These are phyloP conservation scores for Phellopilus nigrolimitatus DNA, from an alignment of 1,284 basidiomycete species.

Conservation along the genomic window DNA sequence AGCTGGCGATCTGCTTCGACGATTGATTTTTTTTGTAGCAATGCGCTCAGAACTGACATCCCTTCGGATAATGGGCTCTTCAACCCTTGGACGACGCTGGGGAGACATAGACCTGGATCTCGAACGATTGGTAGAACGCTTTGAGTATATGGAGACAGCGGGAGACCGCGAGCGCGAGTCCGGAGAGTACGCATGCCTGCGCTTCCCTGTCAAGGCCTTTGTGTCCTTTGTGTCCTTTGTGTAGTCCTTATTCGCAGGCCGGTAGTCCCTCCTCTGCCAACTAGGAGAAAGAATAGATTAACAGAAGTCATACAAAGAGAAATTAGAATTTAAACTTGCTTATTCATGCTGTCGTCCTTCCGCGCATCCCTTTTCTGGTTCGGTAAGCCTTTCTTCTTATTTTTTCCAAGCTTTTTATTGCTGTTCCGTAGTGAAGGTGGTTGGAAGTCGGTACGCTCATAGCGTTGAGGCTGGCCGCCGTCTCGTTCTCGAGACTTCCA, in stretches of 20 bases:
- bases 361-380: conserved; percentile 51
- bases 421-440: conserved; percentile 33
- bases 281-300: conserved; percentile 29
- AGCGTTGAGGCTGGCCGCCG: conserved; percentile 19
- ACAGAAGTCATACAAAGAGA: conserved; percentile 15
- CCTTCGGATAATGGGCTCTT: conserved; percentile 14
- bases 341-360: conserved; percentile 59
- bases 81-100: conserved; percentile 42
- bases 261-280: conserved; percentile 47
- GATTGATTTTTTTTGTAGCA: not conserved
- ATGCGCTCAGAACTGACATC: conserved; percentile 13
- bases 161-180: conserved; percentile 47
- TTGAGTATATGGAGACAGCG: conserved; percentile 57
- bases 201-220: conserved; percentile 26
- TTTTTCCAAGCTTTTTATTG: conserved; percentile 32
- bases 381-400: conserved; percentile 33
- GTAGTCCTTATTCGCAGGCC: conserved; percentile 36
- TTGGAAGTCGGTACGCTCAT: conserved; percentile 22
- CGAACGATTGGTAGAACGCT: conserved; percentile 60
- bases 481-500: conserved; percentile 45
- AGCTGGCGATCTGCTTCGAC: conserved; percentile 3
- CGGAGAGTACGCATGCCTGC: conserved; percentile 29
- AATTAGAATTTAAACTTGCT: conserved; percentile 41
- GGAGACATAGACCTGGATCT: conserved; percentile 53
- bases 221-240: conserved; percentile 31